phyloP scores from a whole-genome alignment of 2,329 filamentous ascomycete genomes.

The Bipolaris cookei region DNA sequence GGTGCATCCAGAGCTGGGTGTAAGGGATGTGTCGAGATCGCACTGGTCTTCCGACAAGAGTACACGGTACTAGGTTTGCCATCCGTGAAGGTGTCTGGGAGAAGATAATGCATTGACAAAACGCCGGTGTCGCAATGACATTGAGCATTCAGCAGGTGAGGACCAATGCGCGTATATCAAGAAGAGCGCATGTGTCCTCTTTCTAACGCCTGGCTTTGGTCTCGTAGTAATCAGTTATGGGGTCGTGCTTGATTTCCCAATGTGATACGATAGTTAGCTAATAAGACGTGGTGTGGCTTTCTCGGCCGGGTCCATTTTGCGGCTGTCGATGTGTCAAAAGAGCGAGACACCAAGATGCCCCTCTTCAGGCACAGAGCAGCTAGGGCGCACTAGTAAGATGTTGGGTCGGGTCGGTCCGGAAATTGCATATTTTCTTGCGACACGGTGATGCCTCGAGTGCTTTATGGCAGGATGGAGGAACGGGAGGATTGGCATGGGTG shows the following conservation, averaged over 20 bases:
- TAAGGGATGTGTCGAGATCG: neutral
- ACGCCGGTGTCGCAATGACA: slow-evolving; percentile 17
- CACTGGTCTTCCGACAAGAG: neutral
- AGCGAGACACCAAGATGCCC: neutral
- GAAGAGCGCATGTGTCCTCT: slow-evolving; percentile 6
- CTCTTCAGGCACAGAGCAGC: neutral
- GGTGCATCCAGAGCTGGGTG: neutral
- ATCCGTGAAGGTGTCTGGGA: slow-evolving; percentile 36
- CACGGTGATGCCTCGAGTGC: neutral
- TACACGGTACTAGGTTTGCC: slow-evolving; percentile 25
- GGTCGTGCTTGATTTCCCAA: neutral
- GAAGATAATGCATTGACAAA: slow-evolving; percentile 27
- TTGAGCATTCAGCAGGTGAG: slow-evolving; percentile 23
- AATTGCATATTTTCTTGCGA: neutral
- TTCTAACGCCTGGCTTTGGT: neutral
- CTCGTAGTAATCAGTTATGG: neutral
- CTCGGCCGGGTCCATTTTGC: neutral
- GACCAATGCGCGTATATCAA: slow-evolving; percentile 18
- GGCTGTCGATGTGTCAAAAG: slow-evolving; percentile 3
- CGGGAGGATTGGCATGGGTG: neutral
- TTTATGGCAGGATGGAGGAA: neutral
- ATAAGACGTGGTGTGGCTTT: neutral
- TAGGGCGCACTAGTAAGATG: neutral
- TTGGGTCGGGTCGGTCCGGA: slow-evolving; percentile 1
- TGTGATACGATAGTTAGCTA: neutral